Conservation (phyloP, 1,139 yeast genomes). For the Saccharomyces hybrid region DNA sequence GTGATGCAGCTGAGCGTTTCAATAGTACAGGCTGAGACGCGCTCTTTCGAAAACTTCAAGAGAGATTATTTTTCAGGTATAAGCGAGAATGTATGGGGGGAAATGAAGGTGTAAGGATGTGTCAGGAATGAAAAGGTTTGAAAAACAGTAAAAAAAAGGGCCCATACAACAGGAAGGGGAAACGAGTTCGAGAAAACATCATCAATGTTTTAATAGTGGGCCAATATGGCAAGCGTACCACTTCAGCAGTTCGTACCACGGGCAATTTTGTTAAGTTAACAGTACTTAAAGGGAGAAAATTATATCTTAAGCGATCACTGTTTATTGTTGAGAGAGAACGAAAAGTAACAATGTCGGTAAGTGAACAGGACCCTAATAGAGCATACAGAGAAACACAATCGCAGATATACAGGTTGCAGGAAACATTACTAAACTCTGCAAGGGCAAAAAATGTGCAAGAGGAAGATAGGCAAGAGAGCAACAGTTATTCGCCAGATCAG, state of each 20-base stretch:
- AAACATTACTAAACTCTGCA: constrained; percentile 28
- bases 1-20: not conserved
- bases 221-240: too few species aligned
- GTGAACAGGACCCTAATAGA: constrained; percentile 11
- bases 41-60: not conserved
- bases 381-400: constrained; percentile 30
- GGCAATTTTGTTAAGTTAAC: not conserved
- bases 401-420: constrained; percentile 29
- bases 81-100: not conserved
- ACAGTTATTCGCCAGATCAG: not conserved
- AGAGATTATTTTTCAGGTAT: not conserved
- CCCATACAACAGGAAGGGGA: not conserved
- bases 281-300: not conserved
- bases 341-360: constrained; percentile 3
- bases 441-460: constrained; percentile 6
- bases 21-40: not conserved
- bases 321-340: not conserved
- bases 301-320: not conserved
- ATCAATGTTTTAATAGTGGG: not conserved
- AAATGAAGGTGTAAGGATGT: not conserved
- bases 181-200: not conserved
- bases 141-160: not conserved
- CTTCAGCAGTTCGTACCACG: not conserved
- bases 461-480: not conserved
- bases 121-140: not conserved